These are phyloP conservation scores for Scutellaria galericulata DNA, from an alignment of 257 asterid species.

Conservation along the genomic window DNA sequence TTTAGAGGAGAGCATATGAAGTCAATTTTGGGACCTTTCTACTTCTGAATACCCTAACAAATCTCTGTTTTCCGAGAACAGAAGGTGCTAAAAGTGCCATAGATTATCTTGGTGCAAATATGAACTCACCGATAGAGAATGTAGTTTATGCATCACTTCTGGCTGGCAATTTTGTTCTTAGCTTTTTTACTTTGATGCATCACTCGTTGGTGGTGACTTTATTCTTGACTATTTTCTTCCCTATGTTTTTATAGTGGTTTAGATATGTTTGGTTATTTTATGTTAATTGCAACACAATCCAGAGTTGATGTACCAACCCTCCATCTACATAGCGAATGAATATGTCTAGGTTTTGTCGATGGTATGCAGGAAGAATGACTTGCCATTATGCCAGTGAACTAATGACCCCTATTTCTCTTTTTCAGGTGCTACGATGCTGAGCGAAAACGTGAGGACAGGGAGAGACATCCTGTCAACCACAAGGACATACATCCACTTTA, in stretches of 20 bases:
- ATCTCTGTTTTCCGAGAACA: no score
- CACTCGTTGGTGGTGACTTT: not conserved
- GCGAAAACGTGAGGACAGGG: constrained; percentile 79
- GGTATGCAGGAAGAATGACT: not conserved
- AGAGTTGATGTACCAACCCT: not conserved
- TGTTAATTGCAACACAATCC: not conserved
- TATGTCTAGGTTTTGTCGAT: constrained; percentile 21
- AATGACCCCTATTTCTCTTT: constrained; percentile 10
- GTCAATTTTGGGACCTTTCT: no score
- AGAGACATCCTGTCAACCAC: constrained; percentile 82
- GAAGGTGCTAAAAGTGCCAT: no score
- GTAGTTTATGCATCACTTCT: no score
- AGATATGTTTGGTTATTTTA: not conserved
- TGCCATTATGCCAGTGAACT: constrained; percentile 19
- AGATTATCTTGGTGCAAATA: no score
- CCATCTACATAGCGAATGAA: not conserved
- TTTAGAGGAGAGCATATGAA: no score
- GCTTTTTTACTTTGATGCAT: not conserved
- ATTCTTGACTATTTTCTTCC: not conserved
- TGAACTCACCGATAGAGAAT: no score
- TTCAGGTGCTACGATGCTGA: constrained; percentile 90
- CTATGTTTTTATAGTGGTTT: not conserved
- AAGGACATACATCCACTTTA: constrained; percentile 81
- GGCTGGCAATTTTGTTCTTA: not conserved
- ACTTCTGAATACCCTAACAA: no score